phyloP scores from a whole-genome alignment of 306 rosid genomes.

The Gillenia trifoliata region DNA sequence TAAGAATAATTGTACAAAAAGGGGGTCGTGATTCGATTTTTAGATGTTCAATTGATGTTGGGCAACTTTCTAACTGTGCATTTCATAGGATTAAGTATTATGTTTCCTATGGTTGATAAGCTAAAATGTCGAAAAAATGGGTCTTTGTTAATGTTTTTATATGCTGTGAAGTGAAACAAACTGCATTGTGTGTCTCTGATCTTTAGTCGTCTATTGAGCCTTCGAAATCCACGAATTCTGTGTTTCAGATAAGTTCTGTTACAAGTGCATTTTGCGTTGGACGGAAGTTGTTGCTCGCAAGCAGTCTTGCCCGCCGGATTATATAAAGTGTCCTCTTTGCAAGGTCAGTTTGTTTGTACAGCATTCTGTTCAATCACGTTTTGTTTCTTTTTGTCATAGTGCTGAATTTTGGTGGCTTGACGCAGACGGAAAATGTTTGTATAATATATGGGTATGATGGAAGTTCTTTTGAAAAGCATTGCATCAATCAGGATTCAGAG shows the following conservation, averaged over 20 bases:
- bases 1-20: too few species aligned
- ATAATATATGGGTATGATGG: slow-evolving; percentile 69
- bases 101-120: not conserved
- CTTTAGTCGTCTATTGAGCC: not conserved
- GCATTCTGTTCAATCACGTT: not conserved
- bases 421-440: slow-evolving; percentile 57
- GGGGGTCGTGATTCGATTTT: not conserved
- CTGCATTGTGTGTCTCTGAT: not conserved
- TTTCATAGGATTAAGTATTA: not conserved
- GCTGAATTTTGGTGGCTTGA: not conserved
- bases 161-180: not conserved
- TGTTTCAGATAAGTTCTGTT: slow-evolving; percentile 80
- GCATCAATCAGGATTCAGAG: slow-evolving; percentile 43
- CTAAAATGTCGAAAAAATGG: not conserved
- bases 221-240: slow-evolving; percentile 10
- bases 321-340: slow-evolving; percentile 84
- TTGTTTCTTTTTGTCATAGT: not conserved
- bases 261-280: slow-evolving; percentile 86
- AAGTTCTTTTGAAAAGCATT: slow-evolving; percentile 49
- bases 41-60: not conserved
- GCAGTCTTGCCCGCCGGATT: slow-evolving; percentile 37
- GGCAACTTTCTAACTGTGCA: not conserved
- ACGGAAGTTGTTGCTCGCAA: slow-evolving; percentile 60
- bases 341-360: slow-evolving; percentile 46
- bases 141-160: not conserved